Evolutionary conservation across 371 early-diverging fungal genomes (phyloP).

Genomic region (Cladochytrium tenue): DNA sequence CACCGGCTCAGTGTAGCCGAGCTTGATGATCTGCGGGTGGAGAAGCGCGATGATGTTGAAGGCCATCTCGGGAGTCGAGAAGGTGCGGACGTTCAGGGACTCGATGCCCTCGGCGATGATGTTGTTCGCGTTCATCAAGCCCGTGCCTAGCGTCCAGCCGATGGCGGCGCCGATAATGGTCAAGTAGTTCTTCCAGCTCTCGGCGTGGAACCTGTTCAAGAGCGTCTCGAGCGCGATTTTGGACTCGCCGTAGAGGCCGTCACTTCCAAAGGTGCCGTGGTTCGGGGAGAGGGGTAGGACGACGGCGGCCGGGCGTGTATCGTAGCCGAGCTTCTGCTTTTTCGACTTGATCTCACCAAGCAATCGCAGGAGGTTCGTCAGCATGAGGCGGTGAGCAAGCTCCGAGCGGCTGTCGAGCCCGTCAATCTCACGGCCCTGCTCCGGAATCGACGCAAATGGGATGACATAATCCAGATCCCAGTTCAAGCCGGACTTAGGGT

Average conservation of each 20-base stretch:
- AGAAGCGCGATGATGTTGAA: constrained; percentile 91
- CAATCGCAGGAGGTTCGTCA: constrained; percentile 83
- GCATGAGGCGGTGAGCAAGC: constrained; percentile 88
- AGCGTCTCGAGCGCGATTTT: constrained; percentile 91
- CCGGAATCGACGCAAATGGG: constrained; percentile 94
- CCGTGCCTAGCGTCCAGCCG: constrained; percentile 98
- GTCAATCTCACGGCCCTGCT: constrained; percentile 85
- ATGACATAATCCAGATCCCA: constrained; percentile 93
- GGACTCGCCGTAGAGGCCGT: constrained; percentile 93
- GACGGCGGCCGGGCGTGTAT: constrained; percentile 88
- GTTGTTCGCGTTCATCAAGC: constrained; percentile 91
- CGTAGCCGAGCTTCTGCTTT: constrained; percentile 74
- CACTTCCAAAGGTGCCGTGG: constrained; percentile 90
- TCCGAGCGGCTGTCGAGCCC: constrained; percentile 84
- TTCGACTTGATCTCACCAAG: constrained; percentile 82
- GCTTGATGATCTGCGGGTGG: constrained; percentile 79
- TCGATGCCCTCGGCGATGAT: constrained; percentile 90
- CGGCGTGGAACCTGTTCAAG: constrained; percentile 90
- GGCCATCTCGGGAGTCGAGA: constrained; percentile 91
- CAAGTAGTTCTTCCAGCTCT: constrained; percentile 87
- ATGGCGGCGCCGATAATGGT: constrained; percentile 91
- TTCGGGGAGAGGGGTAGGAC: constrained; percentile 93
- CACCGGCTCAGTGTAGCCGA: constrained; percentile 80
- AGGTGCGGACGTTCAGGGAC: constrained; percentile 87
- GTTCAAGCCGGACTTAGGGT: constrained; percentile 73